Conservation (phyloP, 768 basidiomycete genomes). For the Suillus variegatus region DNA sequence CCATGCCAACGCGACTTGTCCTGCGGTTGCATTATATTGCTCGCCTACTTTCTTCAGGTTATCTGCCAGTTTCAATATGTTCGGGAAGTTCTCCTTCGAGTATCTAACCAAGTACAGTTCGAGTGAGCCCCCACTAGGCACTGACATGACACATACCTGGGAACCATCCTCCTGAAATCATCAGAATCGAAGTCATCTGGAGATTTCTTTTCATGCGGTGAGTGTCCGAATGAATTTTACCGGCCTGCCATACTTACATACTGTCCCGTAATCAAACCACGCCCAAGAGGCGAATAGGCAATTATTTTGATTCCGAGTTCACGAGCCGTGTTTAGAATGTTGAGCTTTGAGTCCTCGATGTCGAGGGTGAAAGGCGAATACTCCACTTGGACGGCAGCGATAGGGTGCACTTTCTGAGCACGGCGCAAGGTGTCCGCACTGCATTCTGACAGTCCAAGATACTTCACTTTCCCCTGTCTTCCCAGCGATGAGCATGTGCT, state of each 20-base stretch:
- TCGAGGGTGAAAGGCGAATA: constrained; percentile 52
- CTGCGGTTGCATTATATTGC: constrained; percentile 35
- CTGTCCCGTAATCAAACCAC: constrained; percentile 51
- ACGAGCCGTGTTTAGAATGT: constrained; percentile 42
- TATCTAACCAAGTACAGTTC: constrained; percentile 30
- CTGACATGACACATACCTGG: constrained; percentile 29
- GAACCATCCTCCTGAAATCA: constrained; percentile 26
- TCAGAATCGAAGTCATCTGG: constrained; percentile 31
- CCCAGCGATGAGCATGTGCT: constrained; percentile 25
- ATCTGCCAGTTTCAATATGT: constrained; percentile 40
- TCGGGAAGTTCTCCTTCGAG: constrained; percentile 46
- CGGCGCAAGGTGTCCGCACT: constrained; percentile 48
- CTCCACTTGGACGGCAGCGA: constrained; percentile 51
- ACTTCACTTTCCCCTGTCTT: constrained; percentile 48
- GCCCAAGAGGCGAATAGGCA: constrained; percentile 54
- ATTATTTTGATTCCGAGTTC: constrained; percentile 54
- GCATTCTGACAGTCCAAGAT: constrained; percentile 56
- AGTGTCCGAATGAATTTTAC: neutral
- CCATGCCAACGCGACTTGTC: constrained; percentile 44
- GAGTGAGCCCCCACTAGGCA: constrained; percentile 30
- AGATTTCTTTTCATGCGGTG: constrained; percentile 25
- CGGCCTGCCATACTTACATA: constrained; percentile 31
- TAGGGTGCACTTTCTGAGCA: constrained; percentile 51
- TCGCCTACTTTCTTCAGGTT: constrained; percentile 34
- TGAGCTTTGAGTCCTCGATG: constrained; percentile 45